These are phyloP conservation scores for Manihot esculenta DNA, from an alignment of 441 rosid species.

Conservation along the genomic window DNA sequence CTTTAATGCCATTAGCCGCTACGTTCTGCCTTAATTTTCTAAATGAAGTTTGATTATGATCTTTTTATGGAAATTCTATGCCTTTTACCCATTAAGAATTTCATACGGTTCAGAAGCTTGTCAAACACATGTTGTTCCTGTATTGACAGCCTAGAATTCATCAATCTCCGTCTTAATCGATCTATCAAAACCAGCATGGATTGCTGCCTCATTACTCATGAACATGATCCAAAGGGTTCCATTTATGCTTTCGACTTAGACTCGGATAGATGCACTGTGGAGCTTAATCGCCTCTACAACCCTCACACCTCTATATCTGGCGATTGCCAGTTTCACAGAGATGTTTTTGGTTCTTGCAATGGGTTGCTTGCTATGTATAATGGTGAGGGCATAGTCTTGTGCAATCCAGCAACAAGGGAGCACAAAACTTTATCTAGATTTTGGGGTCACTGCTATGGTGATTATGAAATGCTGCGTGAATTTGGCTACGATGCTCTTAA, in stretches of 20 bases:
- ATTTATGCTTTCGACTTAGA: neutral
- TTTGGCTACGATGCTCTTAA: neutral
- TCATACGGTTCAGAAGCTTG: neutral
- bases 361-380: neutral
- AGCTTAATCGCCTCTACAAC: too few species aligned
- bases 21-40: neutral
- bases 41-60: neutral
- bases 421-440: neutral
- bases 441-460: too few species aligned
- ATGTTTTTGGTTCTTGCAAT: too few species aligned
- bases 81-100: neutral
- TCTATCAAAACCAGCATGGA: neutral
- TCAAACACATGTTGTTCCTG: neutral
- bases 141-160: slow-evolving; percentile 2
- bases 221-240: neutral
- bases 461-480: neutral
- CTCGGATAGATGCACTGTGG: neutral
- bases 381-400: neutral
- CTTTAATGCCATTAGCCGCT: neutral
- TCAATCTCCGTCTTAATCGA: neutral
- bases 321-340: too few species aligned
- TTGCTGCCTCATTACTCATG: neutral
- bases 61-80: neutral
- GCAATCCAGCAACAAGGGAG: neutral
- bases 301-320: too few species aligned